Evolutionary conservation across 2,329 filamentous ascomycete genomes (phyloP), one percentile per base, ranked within the genome.

Genomic region (Cryoendolithus antarcticus): DNA sequence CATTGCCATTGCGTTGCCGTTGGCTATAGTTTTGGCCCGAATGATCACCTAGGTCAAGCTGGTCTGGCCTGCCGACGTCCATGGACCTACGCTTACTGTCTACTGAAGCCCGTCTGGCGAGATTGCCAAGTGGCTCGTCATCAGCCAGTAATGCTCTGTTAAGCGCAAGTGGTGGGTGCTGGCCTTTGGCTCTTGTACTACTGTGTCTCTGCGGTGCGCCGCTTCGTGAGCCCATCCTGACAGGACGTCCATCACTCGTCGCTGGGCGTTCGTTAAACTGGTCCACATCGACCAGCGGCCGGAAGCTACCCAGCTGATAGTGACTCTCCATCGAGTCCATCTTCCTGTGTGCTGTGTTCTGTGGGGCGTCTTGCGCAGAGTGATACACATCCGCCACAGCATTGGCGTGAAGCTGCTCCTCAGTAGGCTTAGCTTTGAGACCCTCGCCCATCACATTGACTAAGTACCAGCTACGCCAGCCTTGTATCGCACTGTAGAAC

Each of bases 381-480:
- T 30, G 35, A 34, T 32, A 32, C 39, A 3, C 15, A 19, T 19
- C 5, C 15, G 15, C 15, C 15, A 19, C 15, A 19, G 15, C 15
- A 19, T 19, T 19, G 15, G 15, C 15, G 15, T 19, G 15, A 19
- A 19, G 3, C 12, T 41, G 32, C 13, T 38, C 38, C 21, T 38
- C 34, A 12, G 31, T 21, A 12, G 42, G 33, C 38, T 49, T 48
- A 9, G 48, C 39, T 48, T 62, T 63, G 44, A 65, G 55, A n/a
- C 66, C 67, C 39, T 72, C 70, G 11, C 77, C 75, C 54, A 80
- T 72, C 44, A 77, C 77, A 49, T 84, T 79, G 32, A 85, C 81
- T 6, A 95, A 64, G 54, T 94, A 94, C 86, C 86, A 94, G 59
- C 84, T 93, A 42, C 89, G 75, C 88, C 88, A 95, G 30, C 64